phyloP scores from a whole-genome alignment of 805 yeast genomes.

The Millerago galiae region DNA sequence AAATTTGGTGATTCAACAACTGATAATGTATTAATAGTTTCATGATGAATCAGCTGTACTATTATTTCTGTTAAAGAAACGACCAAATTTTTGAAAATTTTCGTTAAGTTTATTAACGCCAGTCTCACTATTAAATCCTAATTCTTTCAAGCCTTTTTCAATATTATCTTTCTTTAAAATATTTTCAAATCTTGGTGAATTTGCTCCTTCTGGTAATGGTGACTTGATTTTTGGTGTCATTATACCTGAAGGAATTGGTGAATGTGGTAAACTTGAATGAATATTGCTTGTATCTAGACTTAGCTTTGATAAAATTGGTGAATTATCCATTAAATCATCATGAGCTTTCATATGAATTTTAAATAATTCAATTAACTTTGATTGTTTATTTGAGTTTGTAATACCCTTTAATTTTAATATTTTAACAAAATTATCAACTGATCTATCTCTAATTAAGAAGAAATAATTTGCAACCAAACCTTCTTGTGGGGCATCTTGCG shows the following conservation, averaged over 20 bases:
- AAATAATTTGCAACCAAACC: conserved; percentile 60
- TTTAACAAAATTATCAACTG: conserved; percentile 56
- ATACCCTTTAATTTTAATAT: conserved; percentile 60
- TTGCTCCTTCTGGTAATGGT: conserved; percentile 11
- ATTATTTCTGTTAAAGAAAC: conserved; percentile 41
- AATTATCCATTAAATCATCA: conserved; percentile 21
- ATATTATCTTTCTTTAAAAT: conserved; percentile 26
- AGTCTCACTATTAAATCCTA: conserved; percentile 46
- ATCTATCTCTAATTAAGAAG: conserved; percentile 57
- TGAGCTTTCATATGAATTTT: conserved; percentile 22
- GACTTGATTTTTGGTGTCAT: conserved; percentile 10
- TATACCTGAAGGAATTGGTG: neutral
- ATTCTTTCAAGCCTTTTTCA: conserved; percentile 29
- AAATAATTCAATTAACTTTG: conserved; percentile 20
- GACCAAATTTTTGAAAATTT: conserved; percentile 49
- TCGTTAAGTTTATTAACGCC: conserved; percentile 61
- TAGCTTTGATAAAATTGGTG: conserved; percentile 22
- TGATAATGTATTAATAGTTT: conserved; percentile 24
- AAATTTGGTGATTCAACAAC: conserved; percentile 30
- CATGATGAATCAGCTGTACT: conserved; percentile 3
- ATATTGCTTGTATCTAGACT: conserved; percentile 7
- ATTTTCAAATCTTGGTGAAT: conserved; percentile 24
- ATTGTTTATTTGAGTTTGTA: conserved; percentile 15
- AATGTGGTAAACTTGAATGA: neutral
- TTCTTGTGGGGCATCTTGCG: conserved; percentile 59